These are phyloP conservation scores for Podaxis sp. DNA, from an alignment of 768 basidiomycete genomes.

Conservation along the genomic window DNA sequence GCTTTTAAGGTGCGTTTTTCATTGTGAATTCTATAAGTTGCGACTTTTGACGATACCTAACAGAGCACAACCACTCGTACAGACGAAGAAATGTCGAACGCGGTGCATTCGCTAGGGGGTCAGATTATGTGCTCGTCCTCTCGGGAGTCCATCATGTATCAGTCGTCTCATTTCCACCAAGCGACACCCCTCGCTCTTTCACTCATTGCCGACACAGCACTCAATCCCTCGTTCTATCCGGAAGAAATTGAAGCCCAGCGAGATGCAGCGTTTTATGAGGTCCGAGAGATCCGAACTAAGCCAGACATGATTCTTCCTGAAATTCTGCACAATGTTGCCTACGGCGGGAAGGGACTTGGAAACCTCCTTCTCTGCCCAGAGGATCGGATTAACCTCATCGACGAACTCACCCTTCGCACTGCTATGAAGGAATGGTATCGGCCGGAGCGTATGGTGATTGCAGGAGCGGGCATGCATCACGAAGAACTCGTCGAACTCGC, in stretches of 20 bases:
- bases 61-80: slow-evolving; percentile 77
- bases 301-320: slow-evolving; percentile 95
- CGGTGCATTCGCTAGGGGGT: slow-evolving; percentile 83
- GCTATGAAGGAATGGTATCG: slow-evolving; percentile 83
- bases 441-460: slow-evolving; percentile 94
- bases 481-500: slow-evolving; percentile 84
- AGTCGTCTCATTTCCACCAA: slow-evolving; percentile 89
- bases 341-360: slow-evolving; percentile 75
- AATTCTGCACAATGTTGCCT: slow-evolving; percentile 84
- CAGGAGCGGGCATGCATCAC: slow-evolving; percentile 91
- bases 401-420: slow-evolving; percentile 55
- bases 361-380: slow-evolving; percentile 89
- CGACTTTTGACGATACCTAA: slow-evolving; percentile 9
- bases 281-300: slow-evolving; percentile 82
- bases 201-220: slow-evolving; percentile 88
- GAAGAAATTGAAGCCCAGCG: slow-evolving; percentile 85
- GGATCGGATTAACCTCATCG: slow-evolving; percentile 71
- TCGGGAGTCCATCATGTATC: slow-evolving; percentile 96
- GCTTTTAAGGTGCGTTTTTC: slow-evolving; percentile 80
- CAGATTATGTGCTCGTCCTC: slow-evolving; percentile 91
- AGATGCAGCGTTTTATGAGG: slow-evolving; percentile 88
- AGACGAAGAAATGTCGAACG: slow-evolving; percentile 74
- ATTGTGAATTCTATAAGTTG: slow-evolving; percentile 12
- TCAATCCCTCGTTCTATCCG: slow-evolving; percentile 68
- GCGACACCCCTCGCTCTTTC: slow-evolving; percentile 81